Conservation (phyloP, 169 alveolate genomes). For the Plasmodium inui region DNA sequence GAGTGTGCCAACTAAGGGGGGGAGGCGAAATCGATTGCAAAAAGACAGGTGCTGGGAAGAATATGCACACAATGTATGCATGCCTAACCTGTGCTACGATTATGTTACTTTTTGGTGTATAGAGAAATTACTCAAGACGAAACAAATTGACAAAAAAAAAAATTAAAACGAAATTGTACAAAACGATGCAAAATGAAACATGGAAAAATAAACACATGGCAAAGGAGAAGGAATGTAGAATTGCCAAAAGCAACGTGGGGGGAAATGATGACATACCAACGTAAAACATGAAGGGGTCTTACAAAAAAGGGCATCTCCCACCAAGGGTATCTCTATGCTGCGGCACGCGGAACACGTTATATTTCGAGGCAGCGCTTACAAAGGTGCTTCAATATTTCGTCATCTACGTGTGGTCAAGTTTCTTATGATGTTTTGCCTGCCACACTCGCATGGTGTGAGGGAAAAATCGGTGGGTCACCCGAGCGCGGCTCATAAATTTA, state of each 20-base stretch:
- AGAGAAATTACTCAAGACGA: neutral
- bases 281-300: neutral
- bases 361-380: neutral
- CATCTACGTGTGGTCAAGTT: neutral
- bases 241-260: neutral
- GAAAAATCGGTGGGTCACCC: neutral
- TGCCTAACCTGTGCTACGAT: neutral
- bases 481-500: slow-evolving; percentile 23
- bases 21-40: neutral
- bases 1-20: neutral
- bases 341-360: neutral
- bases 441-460: neutral
- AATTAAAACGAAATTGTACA: neutral
- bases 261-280: neutral
- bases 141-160: neutral
- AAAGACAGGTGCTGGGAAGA: neutral
- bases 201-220: neutral
- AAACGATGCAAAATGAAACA: neutral
- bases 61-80: neutral
- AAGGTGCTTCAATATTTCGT: neutral
- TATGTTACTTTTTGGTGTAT: neutral
- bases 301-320: neutral
- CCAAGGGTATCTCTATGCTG: neutral
- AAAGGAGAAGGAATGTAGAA: neutral
- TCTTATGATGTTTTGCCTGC: neutral